Conservation (phyloP, 352 stramenopile species). For the Phytopythium cucurbitacearum region DNA sequence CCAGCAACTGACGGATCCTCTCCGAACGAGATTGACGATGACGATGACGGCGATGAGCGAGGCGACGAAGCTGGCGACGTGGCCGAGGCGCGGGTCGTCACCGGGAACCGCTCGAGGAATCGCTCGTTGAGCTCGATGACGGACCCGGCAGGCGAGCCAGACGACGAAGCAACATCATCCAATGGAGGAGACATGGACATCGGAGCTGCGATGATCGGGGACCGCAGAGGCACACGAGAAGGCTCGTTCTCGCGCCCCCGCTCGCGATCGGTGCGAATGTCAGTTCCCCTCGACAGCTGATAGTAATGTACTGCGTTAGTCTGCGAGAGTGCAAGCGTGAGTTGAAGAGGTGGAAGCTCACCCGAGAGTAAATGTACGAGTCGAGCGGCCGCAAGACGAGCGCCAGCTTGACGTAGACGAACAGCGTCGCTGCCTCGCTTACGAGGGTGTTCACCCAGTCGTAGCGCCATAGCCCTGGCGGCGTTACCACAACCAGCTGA, state of each 20-base stretch:
- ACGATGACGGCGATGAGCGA: background rate
- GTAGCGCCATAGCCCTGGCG: conserved; percentile 49
- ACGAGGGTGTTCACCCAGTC: conserved; percentile 57
- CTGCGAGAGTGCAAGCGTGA: background rate
- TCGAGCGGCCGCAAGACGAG: conserved; percentile 47
- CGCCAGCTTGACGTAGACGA: conserved; percentile 36
- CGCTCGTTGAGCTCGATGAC: conserved; percentile 2
- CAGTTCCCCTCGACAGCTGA: conserved; percentile 2
- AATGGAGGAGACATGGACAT: background rate
- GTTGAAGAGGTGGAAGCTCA: conserved; percentile 8
- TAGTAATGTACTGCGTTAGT: background rate
- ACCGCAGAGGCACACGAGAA: background rate
- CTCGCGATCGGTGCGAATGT: background rate
- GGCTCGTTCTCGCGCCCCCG: background rate
- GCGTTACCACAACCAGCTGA: conserved; percentile 55
- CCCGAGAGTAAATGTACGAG: conserved; percentile 40
- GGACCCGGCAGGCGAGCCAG: background rate
- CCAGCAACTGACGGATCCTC: background rate
- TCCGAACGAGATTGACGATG: conserved; percentile 2
- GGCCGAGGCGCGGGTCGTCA: background rate
- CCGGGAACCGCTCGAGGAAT: background rate
- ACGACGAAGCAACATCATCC: background rate
- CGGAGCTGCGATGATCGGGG: conserved; percentile 1
- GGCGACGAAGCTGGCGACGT: background rate
- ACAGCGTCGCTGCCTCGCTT: conserved; percentile 33